Base-by-base conservation (phyloP, 2,329 filamentous ascomycete genomes). In the Penicillium fuscoglaucum region DNA sequence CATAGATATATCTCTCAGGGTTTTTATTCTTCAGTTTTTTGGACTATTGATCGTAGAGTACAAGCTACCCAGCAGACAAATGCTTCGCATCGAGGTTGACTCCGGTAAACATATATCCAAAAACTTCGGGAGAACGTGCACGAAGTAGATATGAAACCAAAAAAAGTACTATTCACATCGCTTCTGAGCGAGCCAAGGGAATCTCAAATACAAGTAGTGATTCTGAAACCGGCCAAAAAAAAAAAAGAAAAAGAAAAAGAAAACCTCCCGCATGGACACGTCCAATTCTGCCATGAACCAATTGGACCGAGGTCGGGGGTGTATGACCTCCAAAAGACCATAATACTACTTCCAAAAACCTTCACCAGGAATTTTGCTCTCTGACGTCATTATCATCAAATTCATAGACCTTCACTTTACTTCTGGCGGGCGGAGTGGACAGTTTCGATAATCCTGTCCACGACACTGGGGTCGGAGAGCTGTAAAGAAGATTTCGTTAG, bases 391-490 rank as follows among this genome's bases (percentile, higher is more conserved):
- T 62, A 62, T 67, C 64, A 57, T 66, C 55, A 63, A 31, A 59
- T 52, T 66, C 55, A 53, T 60, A 28, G 49, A 55, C 50, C 35
- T 52, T 46, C 29, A 40, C 37, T 61, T 67, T 68, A 78, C 66
- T 77, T 79, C 9, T 17, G 19, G 61, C 74, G 74, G 37, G 75
- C 70, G 49, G 70, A 68, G 55, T 93, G 89, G 53, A 97, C 93
- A 47, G 83, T 85, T 62, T 85, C 79, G 74, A 98, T 96, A 72
- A 99, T 97, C 80, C 88, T 93, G 48, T 89, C 87, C 28, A 99
- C 93, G 26, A 98, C 88, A 60, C 82, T 86, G 47, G 95, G 95
- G 75, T 99, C 93, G 60, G 91, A 95, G 52, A 98, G 84, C 88
- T 96, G 45, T 41, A 43, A 8, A 55, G 21, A 8, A 45, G 5